Conservation (phyloP, 345 rosid species). For the Lumnitzera racemosa region DNA sequence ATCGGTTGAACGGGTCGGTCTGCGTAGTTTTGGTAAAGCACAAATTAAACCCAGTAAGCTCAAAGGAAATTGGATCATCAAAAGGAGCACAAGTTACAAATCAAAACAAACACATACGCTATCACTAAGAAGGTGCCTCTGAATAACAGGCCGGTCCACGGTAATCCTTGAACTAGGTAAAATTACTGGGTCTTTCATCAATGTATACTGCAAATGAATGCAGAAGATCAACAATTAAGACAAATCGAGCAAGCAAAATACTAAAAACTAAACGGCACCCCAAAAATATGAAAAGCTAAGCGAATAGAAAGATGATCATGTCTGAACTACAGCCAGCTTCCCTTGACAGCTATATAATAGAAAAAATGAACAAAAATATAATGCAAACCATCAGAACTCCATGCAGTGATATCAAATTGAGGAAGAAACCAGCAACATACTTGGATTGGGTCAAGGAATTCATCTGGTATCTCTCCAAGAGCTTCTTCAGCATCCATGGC, state of each 20-base stretch:
- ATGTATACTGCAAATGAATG: constrained; percentile 48
- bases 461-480: constrained; percentile 95
- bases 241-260: no score
- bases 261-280: no score
- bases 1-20: constrained; percentile 95
- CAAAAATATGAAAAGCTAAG: no score
- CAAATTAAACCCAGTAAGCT: neutral
- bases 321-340: no score
- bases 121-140: constrained; percentile 98
- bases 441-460: constrained; percentile 97
- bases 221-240: neutral
- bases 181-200: constrained; percentile 99
- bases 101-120: constrained; percentile 23
- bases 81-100: neutral
- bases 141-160: constrained; percentile 84
- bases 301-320: no score
- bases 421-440: constrained; percentile 25
- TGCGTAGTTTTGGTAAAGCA: constrained; percentile 23
- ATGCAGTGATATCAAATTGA: neutral
- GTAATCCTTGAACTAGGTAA: constrained; percentile 89
- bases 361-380: neutral
- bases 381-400: neutral
- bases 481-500: constrained; percentile 94
- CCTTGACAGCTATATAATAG: neutral
- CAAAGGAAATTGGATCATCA: no score